Conservation (phyloP, 768 basidiomycete species). For the Pleurotus cornucopiae region DNA sequence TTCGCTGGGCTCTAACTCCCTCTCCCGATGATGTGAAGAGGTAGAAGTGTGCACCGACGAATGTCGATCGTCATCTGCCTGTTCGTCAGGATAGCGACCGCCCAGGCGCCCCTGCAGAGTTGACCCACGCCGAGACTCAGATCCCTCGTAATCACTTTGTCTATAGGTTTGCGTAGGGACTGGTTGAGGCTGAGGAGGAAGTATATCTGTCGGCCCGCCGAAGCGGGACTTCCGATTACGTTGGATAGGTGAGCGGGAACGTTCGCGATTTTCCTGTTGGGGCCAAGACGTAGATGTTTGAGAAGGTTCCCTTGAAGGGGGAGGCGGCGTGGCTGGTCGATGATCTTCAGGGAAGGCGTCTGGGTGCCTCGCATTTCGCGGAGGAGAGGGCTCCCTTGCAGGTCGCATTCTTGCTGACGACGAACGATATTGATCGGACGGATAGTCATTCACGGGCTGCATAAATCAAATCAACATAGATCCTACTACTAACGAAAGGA, state of each 20-base stretch:
- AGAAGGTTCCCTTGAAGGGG: conserved; percentile 24
- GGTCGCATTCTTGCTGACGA: conserved; percentile 17
- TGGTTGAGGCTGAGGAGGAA: not conserved
- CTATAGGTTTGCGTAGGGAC: not conserved
- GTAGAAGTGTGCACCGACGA: not conserved
- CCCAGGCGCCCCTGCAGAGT: not conserved
- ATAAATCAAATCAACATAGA: not conserved
- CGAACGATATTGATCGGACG: not conserved
- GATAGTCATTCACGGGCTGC: not conserved
- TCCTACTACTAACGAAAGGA: not conserved
- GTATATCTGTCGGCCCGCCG: not conserved
- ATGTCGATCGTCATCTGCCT: not conserved
- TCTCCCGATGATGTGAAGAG: not conserved
- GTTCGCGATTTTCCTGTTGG: conserved; percentile 9
- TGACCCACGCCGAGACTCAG: not conserved
- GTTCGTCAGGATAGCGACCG: not conserved
- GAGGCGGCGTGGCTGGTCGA: conserved; percentile 21
- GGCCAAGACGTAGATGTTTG: conserved; percentile 19
- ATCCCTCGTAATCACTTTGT: not conserved
- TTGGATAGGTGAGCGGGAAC: conserved; percentile 9
- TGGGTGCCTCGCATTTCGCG: conserved; percentile 3
- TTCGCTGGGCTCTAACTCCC: not conserved
- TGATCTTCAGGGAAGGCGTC: conserved; percentile 6
- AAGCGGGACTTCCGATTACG: not conserved
- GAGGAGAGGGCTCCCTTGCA: conserved; percentile 18